Evolutionary conservation across 2,329 filamentous ascomycete species (phyloP).

Genomic region (Sclerotinia trifoliorum): DNA sequence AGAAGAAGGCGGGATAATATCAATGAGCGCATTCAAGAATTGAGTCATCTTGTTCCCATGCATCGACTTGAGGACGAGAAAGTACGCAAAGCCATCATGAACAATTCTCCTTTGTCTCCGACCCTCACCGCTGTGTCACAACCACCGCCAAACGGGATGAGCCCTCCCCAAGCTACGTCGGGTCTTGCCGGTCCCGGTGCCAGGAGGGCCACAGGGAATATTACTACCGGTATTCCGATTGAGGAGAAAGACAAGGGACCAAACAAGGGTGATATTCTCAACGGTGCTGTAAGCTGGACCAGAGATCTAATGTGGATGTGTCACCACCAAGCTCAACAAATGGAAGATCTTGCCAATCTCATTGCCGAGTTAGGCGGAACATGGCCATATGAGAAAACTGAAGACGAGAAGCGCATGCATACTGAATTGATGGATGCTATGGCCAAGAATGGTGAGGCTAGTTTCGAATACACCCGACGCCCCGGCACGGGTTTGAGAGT

Average conservation of each 20-base stretch:
- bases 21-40: conserved; percentile 95
- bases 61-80: conserved; percentile 97
- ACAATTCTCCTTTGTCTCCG: conserved; percentile 85
- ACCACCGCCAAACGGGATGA: conserved; percentile 50
- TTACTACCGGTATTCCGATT: conserved; percentile 86
- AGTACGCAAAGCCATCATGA: conserved; percentile 90
- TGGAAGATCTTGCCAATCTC: conserved; percentile 78
- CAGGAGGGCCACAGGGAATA: conserved; percentile 76
- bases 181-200: conserved; percentile 82
- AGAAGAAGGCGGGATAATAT: conserved; percentile 94
- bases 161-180: conserved; percentile 77
- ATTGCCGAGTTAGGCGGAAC: conserved; percentile 70
- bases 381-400: conserved; percentile 78
- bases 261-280: conserved; percentile 98
- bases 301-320: conserved; percentile 97
- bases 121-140: conserved; percentile 66
- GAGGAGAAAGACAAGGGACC: conserved; percentile 99
- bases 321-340: conserved; percentile 82
- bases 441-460: conserved; percentile 68
- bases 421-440: conserved; percentile 87
- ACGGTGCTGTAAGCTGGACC: conserved; percentile 95
- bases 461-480: conserved; percentile 81
- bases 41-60: conserved; percentile 86
- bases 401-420: conserved; percentile 95
- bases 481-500: conserved; percentile 85